Base-by-base conservation (phyloP, 805 yeast species). In the Saccharomyces kudriavzevii region DNA sequence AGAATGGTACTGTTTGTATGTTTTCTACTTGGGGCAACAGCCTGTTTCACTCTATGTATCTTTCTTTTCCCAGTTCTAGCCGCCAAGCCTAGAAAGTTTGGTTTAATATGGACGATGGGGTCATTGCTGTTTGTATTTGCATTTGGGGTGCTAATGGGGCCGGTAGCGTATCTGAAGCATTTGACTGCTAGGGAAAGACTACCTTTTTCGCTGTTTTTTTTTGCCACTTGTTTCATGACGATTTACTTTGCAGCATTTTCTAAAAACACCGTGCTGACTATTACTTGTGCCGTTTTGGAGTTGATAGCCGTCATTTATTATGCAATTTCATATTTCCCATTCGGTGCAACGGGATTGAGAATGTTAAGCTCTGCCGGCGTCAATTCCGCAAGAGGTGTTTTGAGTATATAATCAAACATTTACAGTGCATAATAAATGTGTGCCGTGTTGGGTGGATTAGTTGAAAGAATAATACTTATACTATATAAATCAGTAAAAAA, bases 141-240 rank as follows among this genome's bases (percentile, higher is more conserved):
- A 35, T 94, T 94, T 71, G 97, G 96, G 1, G 81, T 89, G 20
- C 72, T 92, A 24, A 97, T 90, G 73, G 99, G 99, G 0, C 97
- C 97, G 0, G 76, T 82, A n/a, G 83, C 84, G 35, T 94, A 89
- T 67, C 57, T 82, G 45, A 74, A 75, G 49, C 98, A 92, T 67
- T 76, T 94, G 57, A 68, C 86, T 4, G 84, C 96, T 2, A 77
- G 79, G 40, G 86, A 83, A 50, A 78, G 99, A 60, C 73, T 92
- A 47, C 83, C 91, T 47, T 92, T 94, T 68, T 84, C 96, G 0
- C 59, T 78, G 10, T 82, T 89, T 43, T 92, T 89, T 69, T 87
- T 92, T 61, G 80, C 84, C n/a, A 81, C 92, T 47, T 89, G 92
- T 53, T 60, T 86, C 17, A 70, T 83, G 52, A 94, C 99, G 0